Evolutionary conservation across 306 rosid genomes (phyloP).

Genomic region (Malus orientalis): DNA sequence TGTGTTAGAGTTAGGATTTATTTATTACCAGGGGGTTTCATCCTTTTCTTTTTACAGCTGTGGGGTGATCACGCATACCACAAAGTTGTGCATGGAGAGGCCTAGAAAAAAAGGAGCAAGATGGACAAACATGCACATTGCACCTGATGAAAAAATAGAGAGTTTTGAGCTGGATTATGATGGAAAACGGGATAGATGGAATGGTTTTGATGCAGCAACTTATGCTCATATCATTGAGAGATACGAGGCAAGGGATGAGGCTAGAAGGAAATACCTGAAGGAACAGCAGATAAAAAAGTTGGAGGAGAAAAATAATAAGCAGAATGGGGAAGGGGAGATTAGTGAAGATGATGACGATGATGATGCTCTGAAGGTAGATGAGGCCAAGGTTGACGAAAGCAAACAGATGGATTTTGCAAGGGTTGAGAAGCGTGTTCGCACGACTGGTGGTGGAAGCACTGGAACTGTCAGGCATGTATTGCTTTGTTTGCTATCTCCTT

Average conservation of each 20-base stretch:
- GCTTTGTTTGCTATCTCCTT: neutral
- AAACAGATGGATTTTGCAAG: slow-evolving; percentile 60
- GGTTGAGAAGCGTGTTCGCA: slow-evolving; percentile 60
- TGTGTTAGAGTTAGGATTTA: neutral
- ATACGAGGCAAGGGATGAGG: slow-evolving; percentile 50
- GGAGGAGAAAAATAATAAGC: slow-evolving; percentile 40
- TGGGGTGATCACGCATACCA: slow-evolving; percentile 53
- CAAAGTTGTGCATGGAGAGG: slow-evolving; percentile 51
- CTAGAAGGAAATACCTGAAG: slow-evolving; percentile 41
- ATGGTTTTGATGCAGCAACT: slow-evolving; percentile 56
- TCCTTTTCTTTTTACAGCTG: slow-evolving; percentile 25
- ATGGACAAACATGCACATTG: slow-evolving; percentile 55
- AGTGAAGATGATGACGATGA: slow-evolving; percentile 49
- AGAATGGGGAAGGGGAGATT: slow-evolving; percentile 15
- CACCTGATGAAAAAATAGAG: slow-evolving; percentile 67
- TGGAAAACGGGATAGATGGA: slow-evolving; percentile 64
- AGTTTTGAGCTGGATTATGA: slow-evolving; percentile 58
- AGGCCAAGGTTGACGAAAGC: slow-evolving; percentile 66
- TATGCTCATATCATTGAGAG: slow-evolving; percentile 43
- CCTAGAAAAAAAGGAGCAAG: slow-evolving; percentile 50
- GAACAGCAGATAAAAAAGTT: slow-evolving; percentile 47
- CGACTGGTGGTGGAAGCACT: slow-evolving; percentile 64
- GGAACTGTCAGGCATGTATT: slow-evolving; percentile 49
- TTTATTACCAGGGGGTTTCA: neutral
- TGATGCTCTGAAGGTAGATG: slow-evolving; percentile 45